These are phyloP conservation scores for Pythium folliculosum DNA, from an alignment of 352 stramenopile genomes.

Conservation along the genomic window DNA sequence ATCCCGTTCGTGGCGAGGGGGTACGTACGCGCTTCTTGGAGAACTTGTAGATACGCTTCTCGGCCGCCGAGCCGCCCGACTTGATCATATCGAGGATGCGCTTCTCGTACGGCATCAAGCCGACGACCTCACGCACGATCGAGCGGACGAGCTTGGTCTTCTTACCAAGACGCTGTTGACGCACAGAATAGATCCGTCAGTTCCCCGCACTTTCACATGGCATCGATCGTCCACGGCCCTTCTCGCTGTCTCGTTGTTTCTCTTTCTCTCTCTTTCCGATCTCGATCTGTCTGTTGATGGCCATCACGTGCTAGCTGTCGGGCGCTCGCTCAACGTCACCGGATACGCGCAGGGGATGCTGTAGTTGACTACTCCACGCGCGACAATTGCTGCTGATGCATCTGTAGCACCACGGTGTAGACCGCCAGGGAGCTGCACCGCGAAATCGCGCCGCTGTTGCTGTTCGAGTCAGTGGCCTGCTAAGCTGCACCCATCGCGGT, in stretches of 20 bases:
- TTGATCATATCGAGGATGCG: conserved; percentile 99
- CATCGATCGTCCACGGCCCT: neutral
- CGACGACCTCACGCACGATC: conserved; percentile 97
- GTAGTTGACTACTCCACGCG: too few relatives aligned
- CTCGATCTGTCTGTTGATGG: too few relatives aligned
- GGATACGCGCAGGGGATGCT: too few relatives aligned
- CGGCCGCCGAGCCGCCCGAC: conserved; percentile 94
- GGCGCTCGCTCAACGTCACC: too few relatives aligned
- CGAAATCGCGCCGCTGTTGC: too few relatives aligned
- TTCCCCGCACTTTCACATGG: too few relatives aligned
- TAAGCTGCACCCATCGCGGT: too few relatives aligned
- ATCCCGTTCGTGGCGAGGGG: neutral
- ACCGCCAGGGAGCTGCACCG: too few relatives aligned
- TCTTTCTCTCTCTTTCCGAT: neutral
- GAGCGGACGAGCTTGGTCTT: conserved; percentile 94
- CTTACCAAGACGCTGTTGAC: conserved; percentile 85
- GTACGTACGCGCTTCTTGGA: conserved; percentile 94
- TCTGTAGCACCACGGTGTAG: too few relatives aligned
- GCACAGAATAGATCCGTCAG: conserved; percentile 3
- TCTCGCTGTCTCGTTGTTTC: neutral
- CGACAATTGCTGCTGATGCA: too few relatives aligned
- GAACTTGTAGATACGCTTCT: conserved; percentile 99
- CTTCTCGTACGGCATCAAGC: conserved; percentile 99
- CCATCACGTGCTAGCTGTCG: too few relatives aligned
- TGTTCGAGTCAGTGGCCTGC: too few relatives aligned